Conservation (phyloP, 352 stramenopile genomes). For the Phytophthora pisi region DNA sequence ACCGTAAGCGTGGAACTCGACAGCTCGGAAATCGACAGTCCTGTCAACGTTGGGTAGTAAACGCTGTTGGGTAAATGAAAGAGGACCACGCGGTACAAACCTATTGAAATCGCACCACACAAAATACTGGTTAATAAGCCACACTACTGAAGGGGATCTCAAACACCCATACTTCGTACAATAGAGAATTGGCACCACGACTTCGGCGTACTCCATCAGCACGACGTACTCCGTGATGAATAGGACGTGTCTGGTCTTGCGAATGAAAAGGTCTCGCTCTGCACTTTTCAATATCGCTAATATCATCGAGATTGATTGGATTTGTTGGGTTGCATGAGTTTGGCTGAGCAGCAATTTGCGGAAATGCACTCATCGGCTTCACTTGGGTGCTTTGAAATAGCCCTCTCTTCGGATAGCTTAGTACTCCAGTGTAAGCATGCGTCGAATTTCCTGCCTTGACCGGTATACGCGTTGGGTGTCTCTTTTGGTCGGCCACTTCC, state of each 20-base stretch:
- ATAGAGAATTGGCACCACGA: background rate
- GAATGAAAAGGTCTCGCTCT: background rate
- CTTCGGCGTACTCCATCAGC: background rate
- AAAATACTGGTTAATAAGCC: too few relatives aligned
- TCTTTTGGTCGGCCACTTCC: too few relatives aligned
- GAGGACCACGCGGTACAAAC: background rate
- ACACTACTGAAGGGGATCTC: too few relatives aligned
- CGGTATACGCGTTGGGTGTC: too few relatives aligned
- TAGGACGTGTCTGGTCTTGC: background rate
- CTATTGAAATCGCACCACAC: too few relatives aligned
- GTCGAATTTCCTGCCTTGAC: too few relatives aligned
- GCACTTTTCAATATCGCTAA: too few relatives aligned
- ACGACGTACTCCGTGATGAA: background rate
- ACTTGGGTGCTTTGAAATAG: background rate
- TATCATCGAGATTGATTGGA: too few relatives aligned
- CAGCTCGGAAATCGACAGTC: background rate
- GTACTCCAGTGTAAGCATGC: too few relatives aligned
- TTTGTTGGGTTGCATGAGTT: too few relatives aligned
- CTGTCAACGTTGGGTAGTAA: background rate
- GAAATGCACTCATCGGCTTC: background rate
- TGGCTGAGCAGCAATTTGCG: too few relatives aligned
- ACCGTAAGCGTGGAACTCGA: background rate
- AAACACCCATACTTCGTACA: background rate
- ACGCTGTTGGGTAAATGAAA: background rate
- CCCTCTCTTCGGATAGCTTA: background rate